These are phyloP conservation scores for Aspergillus proliferans DNA, from an alignment of 2,329 filamentous ascomycete genomes.

Conservation along the genomic window DNA sequence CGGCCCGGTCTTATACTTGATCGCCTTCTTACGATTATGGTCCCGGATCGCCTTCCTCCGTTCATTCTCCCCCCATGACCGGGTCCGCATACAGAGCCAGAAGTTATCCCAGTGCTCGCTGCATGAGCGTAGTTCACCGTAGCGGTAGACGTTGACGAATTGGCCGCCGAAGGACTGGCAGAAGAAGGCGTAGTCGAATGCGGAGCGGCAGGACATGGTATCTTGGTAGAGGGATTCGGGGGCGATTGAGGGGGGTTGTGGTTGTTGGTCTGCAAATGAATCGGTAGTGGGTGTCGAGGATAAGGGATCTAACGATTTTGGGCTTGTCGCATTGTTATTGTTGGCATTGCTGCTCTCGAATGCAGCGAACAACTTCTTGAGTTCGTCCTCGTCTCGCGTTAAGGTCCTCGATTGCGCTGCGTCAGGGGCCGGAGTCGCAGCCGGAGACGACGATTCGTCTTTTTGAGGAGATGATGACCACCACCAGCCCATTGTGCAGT, in stretches of 20 bases:
- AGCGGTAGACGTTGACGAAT: constrained; percentile 85
- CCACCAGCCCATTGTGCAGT: constrained; percentile 42
- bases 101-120: constrained; percentile 86
- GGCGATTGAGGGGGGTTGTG: constrained; percentile 37
- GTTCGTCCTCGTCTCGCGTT: constrained; percentile 46
- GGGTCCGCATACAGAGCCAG: constrained; percentile 93
- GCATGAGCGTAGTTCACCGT: constrained; percentile 71
- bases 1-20: constrained; percentile 60
- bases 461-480: constrained; percentile 31
- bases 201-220: constrained; percentile 78
- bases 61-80: constrained; percentile 54
- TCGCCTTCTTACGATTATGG: constrained; percentile 61
- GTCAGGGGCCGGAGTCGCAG: constrained; percentile 8
- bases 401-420: constrained; percentile 19
- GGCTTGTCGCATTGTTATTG: constrained; percentile 12
- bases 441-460: constrained; percentile 15
- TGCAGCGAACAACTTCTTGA: constrained; percentile 48
- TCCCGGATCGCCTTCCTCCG: constrained; percentile 57
- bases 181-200: constrained; percentile 91
- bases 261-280: constrained; percentile 7
- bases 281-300: constrained; percentile 7
- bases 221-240: constrained; percentile 69
- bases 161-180: constrained; percentile 89
- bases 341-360: constrained; percentile 30
- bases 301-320: background rate